Evolutionary conservation across 495 filamentous ascomycete genomes (phyloP).

Genomic region (Jackrogersella multiformis): DNA sequence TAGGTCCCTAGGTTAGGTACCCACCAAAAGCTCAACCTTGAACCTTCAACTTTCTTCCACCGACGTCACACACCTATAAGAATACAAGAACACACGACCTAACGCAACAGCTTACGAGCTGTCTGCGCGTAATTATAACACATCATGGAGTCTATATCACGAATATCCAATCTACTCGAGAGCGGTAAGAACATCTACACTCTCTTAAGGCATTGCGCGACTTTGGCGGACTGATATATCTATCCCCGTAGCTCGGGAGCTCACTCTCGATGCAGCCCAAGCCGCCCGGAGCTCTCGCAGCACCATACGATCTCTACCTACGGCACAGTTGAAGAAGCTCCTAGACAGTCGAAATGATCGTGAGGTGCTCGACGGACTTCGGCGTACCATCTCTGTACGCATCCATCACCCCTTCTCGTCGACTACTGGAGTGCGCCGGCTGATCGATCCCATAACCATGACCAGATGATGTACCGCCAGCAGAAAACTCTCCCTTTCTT

Average conservation of each 20-base stretch:
- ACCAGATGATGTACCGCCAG: conserved; percentile 90
- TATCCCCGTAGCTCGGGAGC: conserved; percentile 77
- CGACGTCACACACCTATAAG: conserved; percentile 51
- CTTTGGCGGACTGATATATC: conserved; percentile 33
- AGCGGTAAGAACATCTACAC: conserved; percentile 67
- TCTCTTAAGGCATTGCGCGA: not conserved
- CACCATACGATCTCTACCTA: conserved; percentile 61
- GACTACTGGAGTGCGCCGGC: conserved; percentile 15
- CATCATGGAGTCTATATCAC: conserved; percentile 90
- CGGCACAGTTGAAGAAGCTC: conserved; percentile 85
- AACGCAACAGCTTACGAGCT: conserved; percentile 43
- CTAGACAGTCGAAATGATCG: conserved; percentile 93
- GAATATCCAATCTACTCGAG: conserved; percentile 92
- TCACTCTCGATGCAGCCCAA: conserved; percentile 95
- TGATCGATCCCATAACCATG: conserved; percentile 37
- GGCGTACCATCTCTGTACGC: conserved; percentile 86
- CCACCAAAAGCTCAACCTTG: conserved; percentile 24
- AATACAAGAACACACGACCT: conserved; percentile 13
- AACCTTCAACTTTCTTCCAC: conserved; percentile 21
- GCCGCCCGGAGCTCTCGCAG: conserved; percentile 68
- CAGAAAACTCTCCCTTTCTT: conserved; percentile 88
- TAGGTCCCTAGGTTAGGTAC: too few relatives aligned
- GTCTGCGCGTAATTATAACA: conserved; percentile 20
- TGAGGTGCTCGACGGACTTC: conserved; percentile 90
- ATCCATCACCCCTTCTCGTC: not conserved